Percentiles rank a stretch among this genome's conserved stretches.
Conservation (phyloP, 805 yeast species). For the Zygosaccharomyces kombuchaensis region DNA sequence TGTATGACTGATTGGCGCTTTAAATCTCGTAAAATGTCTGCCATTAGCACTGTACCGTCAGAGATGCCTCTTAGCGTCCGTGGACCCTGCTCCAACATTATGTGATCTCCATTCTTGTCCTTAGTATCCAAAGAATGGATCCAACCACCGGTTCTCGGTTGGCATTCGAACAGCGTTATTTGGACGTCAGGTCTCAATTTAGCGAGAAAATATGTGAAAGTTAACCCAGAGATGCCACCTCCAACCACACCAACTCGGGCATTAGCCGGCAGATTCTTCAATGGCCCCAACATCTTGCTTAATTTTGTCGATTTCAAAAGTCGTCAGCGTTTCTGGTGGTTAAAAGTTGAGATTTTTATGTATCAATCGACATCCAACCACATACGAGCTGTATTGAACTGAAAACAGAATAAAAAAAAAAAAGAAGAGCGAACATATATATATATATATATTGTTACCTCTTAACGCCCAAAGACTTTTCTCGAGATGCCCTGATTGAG, state of each 20-base stretch:
- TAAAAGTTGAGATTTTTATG: neutral
- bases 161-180: conserved; percentile 58
- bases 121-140: conserved; percentile 49
- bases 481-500: conserved; percentile 35
- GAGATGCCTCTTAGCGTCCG: conserved; percentile 82
- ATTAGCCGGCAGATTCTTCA: conserved; percentile 25
- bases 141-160: conserved; percentile 70
- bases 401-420: neutral
- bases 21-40: conserved; percentile 52
- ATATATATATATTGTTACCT: conserved; percentile 11
- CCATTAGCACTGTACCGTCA: conserved; percentile 65
- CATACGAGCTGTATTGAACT: neutral
- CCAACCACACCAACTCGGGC: conserved; percentile 71
- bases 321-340: neutral
- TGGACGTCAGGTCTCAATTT: conserved; percentile 72
- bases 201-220: conserved; percentile 63
- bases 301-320: neutral
- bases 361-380: neutral
- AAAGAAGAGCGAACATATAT: conserved; percentile 2
- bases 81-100: conserved; percentile 78
- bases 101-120: conserved; percentile 27
- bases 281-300: conserved; percentile 16
- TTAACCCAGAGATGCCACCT: conserved; percentile 82
- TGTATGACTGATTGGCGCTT: conserved; percentile 47
- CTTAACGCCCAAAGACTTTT: conserved; percentile 30